Percentiles rank a stretch among this genome's conserved stretches.
Conservation (phyloP, 2,329 filamentous ascomycete genomes). For the Cladophialophora carrionii region DNA sequence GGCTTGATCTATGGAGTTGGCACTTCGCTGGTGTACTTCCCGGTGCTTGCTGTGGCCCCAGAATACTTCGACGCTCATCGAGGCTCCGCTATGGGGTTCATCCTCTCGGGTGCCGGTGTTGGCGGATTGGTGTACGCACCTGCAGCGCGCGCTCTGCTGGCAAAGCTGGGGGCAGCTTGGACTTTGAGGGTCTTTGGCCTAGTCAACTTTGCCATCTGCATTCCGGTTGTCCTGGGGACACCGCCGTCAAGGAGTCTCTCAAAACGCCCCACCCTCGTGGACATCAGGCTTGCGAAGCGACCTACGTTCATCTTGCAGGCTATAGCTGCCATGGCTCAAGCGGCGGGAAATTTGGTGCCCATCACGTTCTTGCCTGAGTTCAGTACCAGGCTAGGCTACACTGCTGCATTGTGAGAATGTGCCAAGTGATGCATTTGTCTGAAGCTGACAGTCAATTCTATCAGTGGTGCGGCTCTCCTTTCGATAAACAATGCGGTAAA, state of each 20-base stretch:
- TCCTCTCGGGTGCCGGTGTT: constrained; percentile 61
- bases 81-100: constrained; percentile 64
- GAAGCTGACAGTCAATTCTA: neutral
- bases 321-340: constrained; percentile 44
- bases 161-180: constrained; percentile 45
- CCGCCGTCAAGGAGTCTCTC: constrained; percentile 33
- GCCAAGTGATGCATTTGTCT: neutral
- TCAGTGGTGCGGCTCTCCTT: constrained; percentile 46
- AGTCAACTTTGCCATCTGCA: constrained; percentile 40
- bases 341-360: constrained; percentile 47
- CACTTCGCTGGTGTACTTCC: constrained; percentile 65
- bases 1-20: constrained; percentile 65
- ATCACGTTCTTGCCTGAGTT: constrained; percentile 48
- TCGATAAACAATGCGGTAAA: constrained; percentile 48
- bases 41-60: constrained; percentile 58
- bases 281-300: constrained; percentile 44
- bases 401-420: constrained; percentile 32
- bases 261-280: constrained; percentile 42
- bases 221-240: constrained; percentile 42
- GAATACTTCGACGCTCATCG: constrained; percentile 65
- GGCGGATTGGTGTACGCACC: constrained; percentile 61
- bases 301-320: constrained; percentile 47
- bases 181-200: constrained; percentile 41
- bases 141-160: constrained; percentile 41
- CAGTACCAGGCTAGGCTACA: constrained; percentile 46